Conservation (phyloP, 2,329 filamentous ascomycete species). For the Monosporascus sp. region DNA sequence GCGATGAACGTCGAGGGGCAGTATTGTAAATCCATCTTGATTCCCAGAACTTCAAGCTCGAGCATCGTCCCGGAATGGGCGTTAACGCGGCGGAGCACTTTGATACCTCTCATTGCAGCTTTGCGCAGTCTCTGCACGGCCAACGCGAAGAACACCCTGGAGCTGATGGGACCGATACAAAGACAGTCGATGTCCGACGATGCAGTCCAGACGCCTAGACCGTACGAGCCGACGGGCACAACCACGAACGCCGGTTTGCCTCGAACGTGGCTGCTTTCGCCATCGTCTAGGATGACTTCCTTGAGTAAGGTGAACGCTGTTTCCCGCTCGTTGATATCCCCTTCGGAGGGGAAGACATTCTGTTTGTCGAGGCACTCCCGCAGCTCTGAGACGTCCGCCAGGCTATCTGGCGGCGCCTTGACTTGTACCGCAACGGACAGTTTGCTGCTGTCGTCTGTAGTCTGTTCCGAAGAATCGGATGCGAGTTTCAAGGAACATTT, state of each 20-base stretch:
- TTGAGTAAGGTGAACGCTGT: slow-evolving; percentile 42
- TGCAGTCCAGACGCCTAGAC: slow-evolving; percentile 55
- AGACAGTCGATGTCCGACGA: slow-evolving; percentile 62
- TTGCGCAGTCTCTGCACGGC: slow-evolving; percentile 49
- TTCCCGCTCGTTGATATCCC: slow-evolving; percentile 37
- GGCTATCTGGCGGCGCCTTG: slow-evolving; percentile 20
- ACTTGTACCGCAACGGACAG: slow-evolving; percentile 30
- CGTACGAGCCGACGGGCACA: slow-evolving; percentile 61
- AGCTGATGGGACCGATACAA: slow-evolving; percentile 57
- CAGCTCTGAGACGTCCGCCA: slow-evolving; percentile 31
- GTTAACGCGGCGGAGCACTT: slow-evolving; percentile 51
- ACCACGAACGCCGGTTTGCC: slow-evolving; percentile 41
- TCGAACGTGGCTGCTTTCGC: slow-evolving; percentile 13
- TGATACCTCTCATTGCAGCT: slow-evolving; percentile 37
- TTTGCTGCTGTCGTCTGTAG: slow-evolving; percentile 15
- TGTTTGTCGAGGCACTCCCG: slow-evolving; percentile 31
- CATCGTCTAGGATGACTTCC: slow-evolving; percentile 34
- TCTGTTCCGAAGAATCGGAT: slow-evolving; percentile 2
- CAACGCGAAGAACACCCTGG: slow-evolving; percentile 56
- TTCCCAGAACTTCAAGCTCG: slow-evolving; percentile 51
- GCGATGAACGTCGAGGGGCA: slow-evolving; percentile 53
- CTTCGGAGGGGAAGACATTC: slow-evolving; percentile 40
- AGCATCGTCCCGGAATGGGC: slow-evolving; percentile 59
- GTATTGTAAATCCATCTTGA: slow-evolving; percentile 63
- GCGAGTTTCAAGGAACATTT: slow-evolving; percentile 34